These are phyloP conservation scores for Amanita polypyramis DNA, from an alignment of 768 basidiomycete species.

Conservation along the genomic window DNA sequence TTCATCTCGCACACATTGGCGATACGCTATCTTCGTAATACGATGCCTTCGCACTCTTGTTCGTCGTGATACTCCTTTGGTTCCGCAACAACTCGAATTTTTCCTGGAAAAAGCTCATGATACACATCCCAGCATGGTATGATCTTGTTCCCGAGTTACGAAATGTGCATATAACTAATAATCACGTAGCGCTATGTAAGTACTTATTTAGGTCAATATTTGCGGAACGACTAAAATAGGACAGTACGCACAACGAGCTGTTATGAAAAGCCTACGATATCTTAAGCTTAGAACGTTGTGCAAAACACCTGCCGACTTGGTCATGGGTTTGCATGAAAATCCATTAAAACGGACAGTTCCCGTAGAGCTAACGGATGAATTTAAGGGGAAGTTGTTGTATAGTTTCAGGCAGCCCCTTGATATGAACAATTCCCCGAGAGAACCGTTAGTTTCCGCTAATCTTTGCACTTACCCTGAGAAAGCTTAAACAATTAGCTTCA, in stretches of 20 bases:
- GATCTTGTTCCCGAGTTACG: slow-evolving; percentile 12
- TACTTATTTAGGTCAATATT: slow-evolving; percentile 24
- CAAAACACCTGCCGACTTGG: slow-evolving; percentile 42
- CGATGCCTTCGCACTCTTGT: slow-evolving; percentile 60
- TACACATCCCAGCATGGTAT: slow-evolving; percentile 56
- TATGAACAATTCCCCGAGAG: slow-evolving; percentile 17
- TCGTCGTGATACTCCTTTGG: slow-evolving; percentile 48
- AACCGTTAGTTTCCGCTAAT: slow-evolving; percentile 31
- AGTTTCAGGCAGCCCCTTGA: slow-evolving; percentile 44
- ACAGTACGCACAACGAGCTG: slow-evolving; percentile 61
- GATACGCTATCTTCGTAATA: slow-evolving; percentile 62
- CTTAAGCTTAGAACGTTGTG: slow-evolving; percentile 76
- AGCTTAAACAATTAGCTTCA: slow-evolving; percentile 13
- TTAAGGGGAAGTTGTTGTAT: slow-evolving; percentile 44
- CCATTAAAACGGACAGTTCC: slow-evolving; percentile 48
- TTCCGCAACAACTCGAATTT: slow-evolving; percentile 37
- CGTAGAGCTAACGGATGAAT: slow-evolving; percentile 37
- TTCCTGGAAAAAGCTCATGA: slow-evolving; percentile 53
- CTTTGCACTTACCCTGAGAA: background rate
- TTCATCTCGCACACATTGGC: slow-evolving; percentile 64
- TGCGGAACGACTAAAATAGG: slow-evolving; percentile 20
- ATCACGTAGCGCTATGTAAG: slow-evolving; percentile 27
- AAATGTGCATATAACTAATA: slow-evolving; percentile 4
- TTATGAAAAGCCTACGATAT: slow-evolving; percentile 68
- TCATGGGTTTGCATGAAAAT: slow-evolving; percentile 52